A percentile compares a stretch with the other conserved stretches of the same genome.
These are phyloP conservation scores for Jamesozyma spencerorum DNA, from an alignment of 805 yeast species.

Conservation along the genomic window DNA sequence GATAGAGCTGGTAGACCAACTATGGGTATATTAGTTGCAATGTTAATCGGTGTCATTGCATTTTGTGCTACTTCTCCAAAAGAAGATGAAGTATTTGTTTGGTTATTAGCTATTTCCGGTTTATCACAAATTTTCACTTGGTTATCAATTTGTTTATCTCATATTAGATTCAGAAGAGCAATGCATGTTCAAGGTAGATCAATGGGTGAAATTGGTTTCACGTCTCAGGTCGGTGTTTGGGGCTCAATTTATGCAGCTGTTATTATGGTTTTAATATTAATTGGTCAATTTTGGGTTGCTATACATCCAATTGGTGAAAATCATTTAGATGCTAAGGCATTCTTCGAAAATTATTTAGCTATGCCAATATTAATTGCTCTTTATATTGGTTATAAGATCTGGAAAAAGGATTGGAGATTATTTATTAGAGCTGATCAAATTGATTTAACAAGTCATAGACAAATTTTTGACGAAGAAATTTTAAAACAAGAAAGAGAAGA, in stretches of 20 bases:
- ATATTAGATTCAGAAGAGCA: conserved; percentile 52
- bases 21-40: conserved; percentile 43
- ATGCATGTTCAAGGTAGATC: conserved; percentile 46
- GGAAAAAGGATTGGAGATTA: conserved; percentile 37
- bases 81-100: conserved; percentile 48
- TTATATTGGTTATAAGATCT: conserved; percentile 38
- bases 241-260: conserved; percentile 46
- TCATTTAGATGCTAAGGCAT: conserved; percentile 33
- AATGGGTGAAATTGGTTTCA: conserved; percentile 42
- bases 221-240: conserved; percentile 41
- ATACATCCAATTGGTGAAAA: conserved; percentile 41
- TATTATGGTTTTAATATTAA: conserved; percentile 41
- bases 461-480: conserved; percentile 28
- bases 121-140: conserved; percentile 56
- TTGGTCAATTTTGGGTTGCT: conserved; percentile 61
- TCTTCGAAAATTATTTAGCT: conserved; percentile 41
- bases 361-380: conserved; percentile 37
- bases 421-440: conserved; percentile 26
- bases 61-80: conserved; percentile 59
- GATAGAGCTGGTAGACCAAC: conserved; percentile 58
- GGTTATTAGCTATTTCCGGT: conserved; percentile 57
- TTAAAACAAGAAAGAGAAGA: conserved; percentile 29
- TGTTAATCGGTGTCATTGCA: conserved; percentile 49
- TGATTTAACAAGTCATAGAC: conserved; percentile 26
- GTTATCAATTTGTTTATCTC: conserved; percentile 47